Evolutionary conservation across 2,329 filamentous ascomycete genomes (phyloP).

Genomic region (Arthroderma sp.): DNA sequence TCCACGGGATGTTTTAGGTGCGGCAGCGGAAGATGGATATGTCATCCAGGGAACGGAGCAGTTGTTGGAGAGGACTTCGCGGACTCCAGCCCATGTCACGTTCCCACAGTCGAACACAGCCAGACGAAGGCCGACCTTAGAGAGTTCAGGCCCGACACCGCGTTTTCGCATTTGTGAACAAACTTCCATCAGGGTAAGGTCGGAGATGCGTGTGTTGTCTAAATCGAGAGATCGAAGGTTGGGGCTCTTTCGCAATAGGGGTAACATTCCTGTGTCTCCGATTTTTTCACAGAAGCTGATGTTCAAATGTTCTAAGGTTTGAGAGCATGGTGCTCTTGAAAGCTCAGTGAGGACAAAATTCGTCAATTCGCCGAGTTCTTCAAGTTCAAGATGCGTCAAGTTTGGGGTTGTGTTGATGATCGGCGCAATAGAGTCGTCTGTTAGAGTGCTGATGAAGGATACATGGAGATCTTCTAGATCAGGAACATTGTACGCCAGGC

Average conservation of each 20-base stretch:
- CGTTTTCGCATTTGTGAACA: conserved; percentile 65
- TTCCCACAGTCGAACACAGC: conserved; percentile 86
- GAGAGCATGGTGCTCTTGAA: conserved; percentile 62
- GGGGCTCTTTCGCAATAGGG: conserved; percentile 63
- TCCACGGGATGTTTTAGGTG: conserved; percentile 23
- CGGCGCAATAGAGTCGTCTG: conserved; percentile 58
- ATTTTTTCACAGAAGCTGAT: conserved; percentile 83
- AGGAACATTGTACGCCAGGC: conserved; percentile 62
- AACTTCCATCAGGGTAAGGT: conserved; percentile 74
- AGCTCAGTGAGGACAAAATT: conserved; percentile 64
- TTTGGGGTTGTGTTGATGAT: conserved; percentile 63
- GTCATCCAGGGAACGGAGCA: conserved; percentile 53
- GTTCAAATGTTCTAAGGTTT: conserved; percentile 63
- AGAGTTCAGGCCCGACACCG: conserved; percentile 39
- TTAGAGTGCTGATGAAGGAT: conserved; percentile 62
- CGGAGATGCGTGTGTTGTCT: conserved; percentile 86
- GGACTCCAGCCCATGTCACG: conserved; percentile 83
- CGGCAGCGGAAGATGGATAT: conserved; percentile 22
- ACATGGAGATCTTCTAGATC: conserved; percentile 72
- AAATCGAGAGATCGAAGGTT: conserved; percentile 62
- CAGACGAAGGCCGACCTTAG: conserved; percentile 56
- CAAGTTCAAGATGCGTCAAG: conserved; percentile 77
- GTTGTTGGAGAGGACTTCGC: conserved; percentile 76
- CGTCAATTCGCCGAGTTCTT: conserved; percentile 67
- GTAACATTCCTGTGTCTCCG: conserved; percentile 71